Percentiles rank a stretch among this genome's conserved stretches.
These are phyloP conservation scores for Leccinum arenicola DNA, from an alignment of 768 basidiomycete species.

Conservation along the genomic window DNA sequence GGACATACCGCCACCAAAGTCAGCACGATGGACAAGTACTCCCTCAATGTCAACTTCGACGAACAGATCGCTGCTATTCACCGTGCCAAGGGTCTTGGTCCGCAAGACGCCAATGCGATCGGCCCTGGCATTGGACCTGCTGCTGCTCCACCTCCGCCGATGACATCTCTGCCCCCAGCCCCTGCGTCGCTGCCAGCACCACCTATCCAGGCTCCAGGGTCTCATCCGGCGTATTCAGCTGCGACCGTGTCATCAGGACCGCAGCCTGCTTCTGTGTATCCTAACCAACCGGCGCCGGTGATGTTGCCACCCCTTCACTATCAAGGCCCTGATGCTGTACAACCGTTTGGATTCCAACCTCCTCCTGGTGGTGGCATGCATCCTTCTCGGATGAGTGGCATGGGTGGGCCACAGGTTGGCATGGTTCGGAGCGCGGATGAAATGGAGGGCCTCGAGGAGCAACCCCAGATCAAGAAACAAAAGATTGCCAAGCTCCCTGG, in stretches of 20 bases:
- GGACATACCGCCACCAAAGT: slow-evolving; percentile 96
- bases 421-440: slow-evolving; percentile 79
- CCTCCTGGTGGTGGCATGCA: slow-evolving; percentile 68
- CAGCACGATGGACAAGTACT: slow-evolving; percentile 89
- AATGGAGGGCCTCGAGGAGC: slow-evolving; percentile 69
- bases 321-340: slow-evolving; percentile 72
- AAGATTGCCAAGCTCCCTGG: slow-evolving; percentile 83
- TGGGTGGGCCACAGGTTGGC: slow-evolving; percentile 61
- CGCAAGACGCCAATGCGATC: slow-evolving; percentile 75
- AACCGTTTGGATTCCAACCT: slow-evolving; percentile 79
- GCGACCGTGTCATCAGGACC: slow-evolving; percentile 91
- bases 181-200: slow-evolving; percentile 74
- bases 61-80: slow-evolving; percentile 98
- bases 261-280: slow-evolving; percentile 77
- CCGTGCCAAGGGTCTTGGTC: slow-evolving; percentile 85
- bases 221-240: slow-evolving; percentile 62
- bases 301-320: slow-evolving; percentile 86
- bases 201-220: slow-evolving; percentile 47
- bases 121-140: slow-evolving; percentile 87
- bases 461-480: slow-evolving; percentile 85
- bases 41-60: slow-evolving; percentile 90
- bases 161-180: slow-evolving; percentile 63
- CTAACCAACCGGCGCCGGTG: slow-evolving; percentile 57
- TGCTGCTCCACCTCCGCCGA: slow-evolving; percentile 59
- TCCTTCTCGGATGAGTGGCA: slow-evolving; percentile 60